Base-by-base conservation (phyloP, 2,329 filamentous ascomycete genomes). In the Pseudocercospora ulei region DNA sequence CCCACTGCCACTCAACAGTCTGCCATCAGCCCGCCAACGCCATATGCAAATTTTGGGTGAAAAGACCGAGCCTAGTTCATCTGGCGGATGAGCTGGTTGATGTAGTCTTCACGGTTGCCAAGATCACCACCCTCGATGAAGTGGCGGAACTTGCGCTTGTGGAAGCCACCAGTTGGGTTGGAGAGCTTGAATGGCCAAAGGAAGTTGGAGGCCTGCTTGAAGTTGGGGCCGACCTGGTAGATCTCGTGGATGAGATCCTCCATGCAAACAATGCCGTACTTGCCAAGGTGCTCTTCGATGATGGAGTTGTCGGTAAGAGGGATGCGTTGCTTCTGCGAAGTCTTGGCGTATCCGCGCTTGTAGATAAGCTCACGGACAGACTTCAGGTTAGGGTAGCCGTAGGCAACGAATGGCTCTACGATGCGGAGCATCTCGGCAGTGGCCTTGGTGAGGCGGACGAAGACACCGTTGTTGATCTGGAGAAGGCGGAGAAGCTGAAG, bases 401-500 rank as follows among this genome's bases (percentile, higher is more conserved):
- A 98, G 62, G 90, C 88, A 59, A 98, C 81, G 78, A 90, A 98
- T 58, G 90, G 90, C 78, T 98, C 90, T 66, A 98, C 85, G 56
- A 96, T 78, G 75, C 90, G 93, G 64, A 93, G 76, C 86, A 94
- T 94, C 78, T 93, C 84, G 23, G 78, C 75, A 62, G 88, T 96
- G 55, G 90, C 90, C 82, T 96, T 98, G 73, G 87, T 96, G 64
- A 95, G 75, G 64, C 79, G 81, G 71, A 98, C 75, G 73, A 98
- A 98, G 69, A 95, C 85, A 70, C 88, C 90, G 70, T 94, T 96
- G 84, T 98, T 98, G 82, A 98, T 98, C 76, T 98, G 90, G 62
- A 98, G 81, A 55, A 98, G 85, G 76, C 90, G 88, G 67, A 98
- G 87, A 48, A 98, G 84, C 74, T 98, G 90, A 60, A 98, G 80